Percentiles rank a stretch among this genome's conserved stretches.
Conservation (phyloP, 495 filamentous ascomycete species). For the Aspergillus coremiiformis region DNA sequence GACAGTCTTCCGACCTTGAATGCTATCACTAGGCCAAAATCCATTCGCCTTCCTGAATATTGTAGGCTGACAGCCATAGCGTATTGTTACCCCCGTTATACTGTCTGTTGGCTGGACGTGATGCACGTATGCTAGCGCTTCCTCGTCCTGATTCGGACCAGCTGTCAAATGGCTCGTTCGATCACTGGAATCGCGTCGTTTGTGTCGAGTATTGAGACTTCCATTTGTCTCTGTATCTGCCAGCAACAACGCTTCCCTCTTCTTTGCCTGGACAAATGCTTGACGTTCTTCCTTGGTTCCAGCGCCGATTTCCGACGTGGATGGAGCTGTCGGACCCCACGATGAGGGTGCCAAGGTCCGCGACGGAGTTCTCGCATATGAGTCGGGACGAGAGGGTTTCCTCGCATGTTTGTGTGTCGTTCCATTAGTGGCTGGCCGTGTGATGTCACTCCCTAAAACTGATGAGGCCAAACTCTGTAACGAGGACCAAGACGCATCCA, state of each 20-base stretch:
- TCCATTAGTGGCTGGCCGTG: conserved; percentile 25
- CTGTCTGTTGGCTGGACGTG: conserved; percentile 75
- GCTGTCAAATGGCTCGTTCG: conserved; percentile 24
- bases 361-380: conserved; percentile 33
- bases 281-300: conserved; percentile 52
- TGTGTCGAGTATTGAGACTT: conserved; percentile 43
- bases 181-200: conserved; percentile 54
- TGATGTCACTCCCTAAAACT: conserved; percentile 41
- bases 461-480: conserved; percentile 48
- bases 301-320: conserved; percentile 39
- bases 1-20: conserved; percentile 73
- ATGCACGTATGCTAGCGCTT: conserved; percentile 82
- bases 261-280: conserved; percentile 53
- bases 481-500: conserved; percentile 49
- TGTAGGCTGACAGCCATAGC: conserved; percentile 74
- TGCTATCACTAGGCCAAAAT: conserved; percentile 86
- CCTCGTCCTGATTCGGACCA: conserved; percentile 54
- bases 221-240: conserved; percentile 44
- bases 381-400: conserved; percentile 40
- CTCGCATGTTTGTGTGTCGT: conserved; percentile 25
- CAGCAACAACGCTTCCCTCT: conserved; percentile 51
- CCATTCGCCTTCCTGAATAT: conserved; percentile 82
- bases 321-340: conserved; percentile 49
- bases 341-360: conserved; percentile 29
- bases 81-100: conserved; percentile 81